Percentiles rank a stretch among this genome's conserved stretches.
These are phyloP conservation scores for Tetrapisispora nanseiensis DNA, from an alignment of 805 yeast species.

Conservation along the genomic window DNA sequence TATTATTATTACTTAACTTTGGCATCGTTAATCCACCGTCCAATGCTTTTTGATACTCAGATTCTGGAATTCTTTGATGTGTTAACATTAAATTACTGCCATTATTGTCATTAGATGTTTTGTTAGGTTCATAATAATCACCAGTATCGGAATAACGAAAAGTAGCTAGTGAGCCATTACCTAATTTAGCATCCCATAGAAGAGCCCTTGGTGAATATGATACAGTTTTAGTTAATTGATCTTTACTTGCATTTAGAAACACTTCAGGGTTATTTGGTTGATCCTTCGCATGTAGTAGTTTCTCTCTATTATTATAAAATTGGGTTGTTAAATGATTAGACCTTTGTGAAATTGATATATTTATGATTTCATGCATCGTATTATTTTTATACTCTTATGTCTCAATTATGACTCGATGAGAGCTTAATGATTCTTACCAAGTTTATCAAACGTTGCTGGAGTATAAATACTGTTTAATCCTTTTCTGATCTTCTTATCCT, in stretches of 20 bases:
- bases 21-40: conserved; percentile 37
- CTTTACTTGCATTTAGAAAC: conserved; percentile 36
- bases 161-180: conserved; percentile 58
- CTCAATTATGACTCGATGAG: too few relatives aligned
- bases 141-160: conserved; percentile 36
- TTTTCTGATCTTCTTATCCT: too few relatives aligned
- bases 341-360: conserved; percentile 57
- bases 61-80: conserved; percentile 35
- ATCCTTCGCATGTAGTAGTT: conserved; percentile 36
- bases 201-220: conserved; percentile 76
- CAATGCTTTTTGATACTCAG: conserved; percentile 53
- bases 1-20: conserved; percentile 32
- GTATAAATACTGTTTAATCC: too few relatives aligned
- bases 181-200: conserved; percentile 72
- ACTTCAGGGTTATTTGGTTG: conserved; percentile 17
- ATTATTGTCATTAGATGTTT: conserved; percentile 4
- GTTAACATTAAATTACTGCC: conserved; percentile 22
- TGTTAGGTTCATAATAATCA: conserved; percentile 16
- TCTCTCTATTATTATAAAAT: conserved; percentile 73
- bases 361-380: conserved; percentile 67
- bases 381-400: neutral
- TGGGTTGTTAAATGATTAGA: conserved; percentile 74
- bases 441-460: too few relatives aligned
- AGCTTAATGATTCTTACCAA: too few relatives aligned
- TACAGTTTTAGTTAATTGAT: conserved; percentile 34